Conservation (phyloP, 2,329 filamentous ascomycete species). For the Aspergillus flavus region DNA sequence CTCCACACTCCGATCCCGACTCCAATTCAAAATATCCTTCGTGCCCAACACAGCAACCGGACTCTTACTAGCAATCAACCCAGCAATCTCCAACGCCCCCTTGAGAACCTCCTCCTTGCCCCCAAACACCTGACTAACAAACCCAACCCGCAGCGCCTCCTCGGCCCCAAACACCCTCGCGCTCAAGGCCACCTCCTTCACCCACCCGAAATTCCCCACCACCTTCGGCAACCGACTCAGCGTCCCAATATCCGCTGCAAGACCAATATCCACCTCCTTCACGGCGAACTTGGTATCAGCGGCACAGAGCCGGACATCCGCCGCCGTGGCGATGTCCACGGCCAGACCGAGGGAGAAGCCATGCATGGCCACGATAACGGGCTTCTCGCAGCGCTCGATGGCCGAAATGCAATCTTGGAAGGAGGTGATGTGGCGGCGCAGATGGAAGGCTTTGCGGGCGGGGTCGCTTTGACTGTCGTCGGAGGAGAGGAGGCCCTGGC, state of each 20-base stretch:
- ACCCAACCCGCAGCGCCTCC: slow-evolving; percentile 48
- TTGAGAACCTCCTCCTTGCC: slow-evolving; percentile 64
- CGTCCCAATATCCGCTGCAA: slow-evolving; percentile 53
- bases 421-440: slow-evolving; percentile 71
- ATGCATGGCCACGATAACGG: slow-evolving; percentile 80
- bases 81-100: slow-evolving; percentile 65
- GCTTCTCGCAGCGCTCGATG: slow-evolving; percentile 87
- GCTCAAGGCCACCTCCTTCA: slow-evolving; percentile 51
- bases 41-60: slow-evolving; percentile 86
- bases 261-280: slow-evolving; percentile 54
- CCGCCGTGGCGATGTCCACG: slow-evolving; percentile 61
- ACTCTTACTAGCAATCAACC: slow-evolving; percentile 74
- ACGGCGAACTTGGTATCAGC: slow-evolving; percentile 43
- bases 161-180: slow-evolving; percentile 48
- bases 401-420: slow-evolving; percentile 79
- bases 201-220: slow-evolving; percentile 49
- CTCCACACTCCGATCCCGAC: slow-evolving; percentile 73
- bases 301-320: slow-evolving; percentile 47
- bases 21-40: slow-evolving; percentile 83
- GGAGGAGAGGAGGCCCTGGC: slow-evolving; percentile 52
- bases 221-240: slow-evolving; percentile 51
- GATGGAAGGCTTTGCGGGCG: slow-evolving; percentile 63
- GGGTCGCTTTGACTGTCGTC: slow-evolving; percentile 50
- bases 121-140: slow-evolving; percentile 45
- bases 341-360: slow-evolving; percentile 76